A percentile compares a stretch with the other conserved stretches of the same genome.
These are phyloP conservation scores for Penicillium sp. DNA, from an alignment of 2,329 filamentous ascomycete species.

Conservation along the genomic window DNA sequence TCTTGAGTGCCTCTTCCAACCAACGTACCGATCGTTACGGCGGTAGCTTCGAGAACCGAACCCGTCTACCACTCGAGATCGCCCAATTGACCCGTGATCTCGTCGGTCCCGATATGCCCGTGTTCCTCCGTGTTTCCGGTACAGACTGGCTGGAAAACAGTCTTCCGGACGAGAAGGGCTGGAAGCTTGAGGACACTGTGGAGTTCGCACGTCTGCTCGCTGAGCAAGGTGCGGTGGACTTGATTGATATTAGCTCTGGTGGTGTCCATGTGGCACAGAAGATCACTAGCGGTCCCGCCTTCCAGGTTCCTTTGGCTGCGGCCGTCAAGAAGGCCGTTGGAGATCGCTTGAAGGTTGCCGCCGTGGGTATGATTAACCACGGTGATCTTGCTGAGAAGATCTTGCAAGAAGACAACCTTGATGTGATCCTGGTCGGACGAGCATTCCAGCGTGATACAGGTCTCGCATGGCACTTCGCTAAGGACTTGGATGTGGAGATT, in stretches of 20 bases:
- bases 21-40: conserved; percentile 59
- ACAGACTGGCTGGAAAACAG: conserved; percentile 67
- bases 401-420: conserved; percentile 55
- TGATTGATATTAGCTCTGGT: conserved; percentile 79
- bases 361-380: conserved; percentile 73
- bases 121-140: conserved; percentile 70
- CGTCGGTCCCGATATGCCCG: conserved; percentile 67
- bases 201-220: conserved; percentile 68
- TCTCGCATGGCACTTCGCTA: conserved; percentile 27
- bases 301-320: conserved; percentile 73
- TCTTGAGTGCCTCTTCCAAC: conserved; percentile 68
- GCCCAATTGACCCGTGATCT: conserved; percentile 60
- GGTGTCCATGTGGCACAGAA: conserved; percentile 62
- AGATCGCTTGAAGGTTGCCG: conserved; percentile 68
- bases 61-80: conserved; percentile 65
- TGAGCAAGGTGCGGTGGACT: conserved; percentile 69
- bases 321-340: conserved; percentile 71
- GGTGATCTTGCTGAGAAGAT: conserved; percentile 68
- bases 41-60: conserved; percentile 60
- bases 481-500: conserved; percentile 30
- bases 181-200: conserved; percentile 58
- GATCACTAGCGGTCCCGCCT: conserved; percentile 56
- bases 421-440: conserved; percentile 62
- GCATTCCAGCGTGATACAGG: conserved; percentile 26
- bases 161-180: conserved; percentile 49